Evolutionary conservation across 805 yeast genomes (phyloP).

Genomic region (Zygosaccharomyces pseudorouxii): DNA sequence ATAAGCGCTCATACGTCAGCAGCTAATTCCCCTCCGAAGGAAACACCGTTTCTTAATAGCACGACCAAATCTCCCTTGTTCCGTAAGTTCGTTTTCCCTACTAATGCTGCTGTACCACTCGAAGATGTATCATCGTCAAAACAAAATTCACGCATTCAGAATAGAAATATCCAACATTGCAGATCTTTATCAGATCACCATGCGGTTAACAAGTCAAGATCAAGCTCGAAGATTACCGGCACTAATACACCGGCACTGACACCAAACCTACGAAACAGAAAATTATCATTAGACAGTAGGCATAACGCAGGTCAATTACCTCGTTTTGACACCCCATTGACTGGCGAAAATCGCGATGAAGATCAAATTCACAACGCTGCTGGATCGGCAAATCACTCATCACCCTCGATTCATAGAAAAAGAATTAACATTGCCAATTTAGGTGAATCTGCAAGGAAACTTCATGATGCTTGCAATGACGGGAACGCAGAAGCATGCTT

Average conservation of each 20-base stretch:
- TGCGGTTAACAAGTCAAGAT: background rate
- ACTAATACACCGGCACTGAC: background rate
- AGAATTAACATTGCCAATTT: constrained; percentile 52
- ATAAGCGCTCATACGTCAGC: constrained; percentile 6
- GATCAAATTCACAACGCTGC: background rate
- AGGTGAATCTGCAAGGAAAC: constrained; percentile 63
- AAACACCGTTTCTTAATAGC: background rate
- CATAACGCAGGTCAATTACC: constrained; percentile 7
- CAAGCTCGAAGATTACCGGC: background rate
- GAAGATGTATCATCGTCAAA: constrained; percentile 9
- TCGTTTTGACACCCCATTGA: constrained; percentile 7
- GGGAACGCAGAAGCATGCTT: constrained; percentile 65
- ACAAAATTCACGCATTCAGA: background rate
- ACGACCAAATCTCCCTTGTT: constrained; percentile 2
- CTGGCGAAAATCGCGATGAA: background rate
- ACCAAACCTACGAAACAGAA: constrained; percentile 1
- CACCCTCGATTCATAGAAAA: constrained; percentile 29
- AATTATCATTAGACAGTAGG: constrained; percentile 13
- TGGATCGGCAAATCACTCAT: constrained; percentile 6
- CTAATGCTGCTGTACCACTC: constrained; percentile 18
- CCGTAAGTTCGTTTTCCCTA: constrained; percentile 18
- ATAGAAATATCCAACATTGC: constrained; percentile 10
- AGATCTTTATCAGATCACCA: constrained; percentile 16
- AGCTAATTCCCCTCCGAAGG: constrained; percentile 10
- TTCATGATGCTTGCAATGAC: constrained; percentile 58